These are phyloP conservation scores for Hypomyces rosellus DNA, from an alignment of 2,329 filamentous ascomycete genomes.

Conservation along the genomic window DNA sequence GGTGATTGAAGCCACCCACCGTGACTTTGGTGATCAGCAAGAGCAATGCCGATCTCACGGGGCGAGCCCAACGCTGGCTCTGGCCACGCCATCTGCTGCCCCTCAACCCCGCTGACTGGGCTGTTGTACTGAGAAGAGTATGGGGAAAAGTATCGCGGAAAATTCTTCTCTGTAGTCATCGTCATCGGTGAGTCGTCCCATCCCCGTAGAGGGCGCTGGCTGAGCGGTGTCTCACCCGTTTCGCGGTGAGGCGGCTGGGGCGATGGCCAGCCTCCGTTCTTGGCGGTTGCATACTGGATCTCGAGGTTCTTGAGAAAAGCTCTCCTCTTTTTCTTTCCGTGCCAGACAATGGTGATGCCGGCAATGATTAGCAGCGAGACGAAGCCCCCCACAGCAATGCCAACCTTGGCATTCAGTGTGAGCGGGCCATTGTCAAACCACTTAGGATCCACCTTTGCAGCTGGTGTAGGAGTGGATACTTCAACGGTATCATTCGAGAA, in stretches of 20 bases:
- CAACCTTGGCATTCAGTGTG: conserved; percentile 49
- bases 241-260: conserved; percentile 17
- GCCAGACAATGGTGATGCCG: conserved; percentile 50
- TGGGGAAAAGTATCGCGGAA: conserved; percentile 49
- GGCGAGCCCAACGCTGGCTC: conserved; percentile 10
- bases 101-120: conserved; percentile 43
- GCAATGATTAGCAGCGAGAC: conserved; percentile 39
- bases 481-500: conserved; percentile 45
- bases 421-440: conserved; percentile 40
- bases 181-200: conserved; percentile 45
- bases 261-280: conserved; percentile 36
- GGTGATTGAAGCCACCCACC: conserved; percentile 14
- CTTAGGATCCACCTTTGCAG: conserved; percentile 32
- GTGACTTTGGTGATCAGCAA: neutral
- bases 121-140: conserved; percentile 56
- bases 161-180: conserved; percentile 32
- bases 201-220: conserved; percentile 19
- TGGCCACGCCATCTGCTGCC: conserved; percentile 32
- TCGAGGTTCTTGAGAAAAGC: conserved; percentile 44
- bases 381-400: conserved; percentile 48
- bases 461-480: conserved; percentile 42
- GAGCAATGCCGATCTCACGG: conserved; percentile 16
- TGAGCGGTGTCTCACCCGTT: conserved; percentile 22
- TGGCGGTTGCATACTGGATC: conserved; percentile 25
- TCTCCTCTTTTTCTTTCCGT: conserved; percentile 49